Base-by-base conservation (phyloP, 2,329 filamentous ascomycete species). In the Aureobasidium subglaciale region DNA sequence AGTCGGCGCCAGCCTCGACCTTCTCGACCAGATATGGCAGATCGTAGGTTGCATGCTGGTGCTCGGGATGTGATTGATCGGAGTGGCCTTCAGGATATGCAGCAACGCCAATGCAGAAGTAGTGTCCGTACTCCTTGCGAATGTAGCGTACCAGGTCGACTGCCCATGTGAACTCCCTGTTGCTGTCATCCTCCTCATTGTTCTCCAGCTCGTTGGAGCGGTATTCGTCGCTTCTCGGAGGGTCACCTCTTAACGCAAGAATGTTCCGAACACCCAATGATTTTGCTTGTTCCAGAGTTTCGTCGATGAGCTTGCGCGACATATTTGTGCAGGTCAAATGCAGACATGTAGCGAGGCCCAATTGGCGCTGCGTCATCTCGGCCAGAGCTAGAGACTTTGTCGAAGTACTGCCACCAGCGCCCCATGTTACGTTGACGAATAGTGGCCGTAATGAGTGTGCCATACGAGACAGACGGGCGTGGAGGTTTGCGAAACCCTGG, bases 261-360 rank as follows among this genome's bases (percentile, higher is more conserved):
- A 99, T 96, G 67, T 99, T 99, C 62, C 91, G 81, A 62, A 99
- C 90, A 0, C 93, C 93, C 45, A 97, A 74, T 9, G 81, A 87
- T 73, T 95, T 96, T 45, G 92, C 92, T 66, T 95, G 88, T 65
- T 95, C 88, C 61, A 99, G 75, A 0, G 92, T 88, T 68, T 91
- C 85, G 65, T 99, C 93, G 58, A 99, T 84, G 63, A 95, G 74
- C 49, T 80, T 80, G 62, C 86, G 83, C 68, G 87, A 93, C 92
- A 97, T 97, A 71, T 99, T 97, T 55, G 93, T 99, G 73, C 93
- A 99, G 2, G 93, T 99, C 62, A 99, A 77, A 70, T 99, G 93
- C 62, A 99, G 78, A 70, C 93, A 96, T 59, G 93, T 99, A 38
- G 93, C 97, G 58, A 99, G 79, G 58, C 88, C 88, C 55, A 97